Percentiles rank a stretch among this genome's conserved stretches.
These are phyloP conservation scores for Prunella vulgaris DNA, from an alignment of 257 asterid genomes.

Conservation along the genomic window DNA sequence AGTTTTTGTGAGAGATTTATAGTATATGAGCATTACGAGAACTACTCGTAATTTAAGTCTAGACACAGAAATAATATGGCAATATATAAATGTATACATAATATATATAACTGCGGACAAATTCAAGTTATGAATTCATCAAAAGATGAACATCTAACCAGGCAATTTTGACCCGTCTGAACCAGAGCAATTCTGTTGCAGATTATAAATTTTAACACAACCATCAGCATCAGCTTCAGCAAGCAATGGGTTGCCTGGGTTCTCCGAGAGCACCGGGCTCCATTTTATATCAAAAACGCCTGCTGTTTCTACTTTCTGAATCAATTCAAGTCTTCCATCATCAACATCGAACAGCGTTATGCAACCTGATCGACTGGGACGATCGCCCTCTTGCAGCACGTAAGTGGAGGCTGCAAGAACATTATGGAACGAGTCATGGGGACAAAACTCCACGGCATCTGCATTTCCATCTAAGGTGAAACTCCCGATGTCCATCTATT, in stretches of 20 bases:
- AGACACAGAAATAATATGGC: neutral
- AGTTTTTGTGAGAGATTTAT: neutral
- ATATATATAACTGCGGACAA: neutral
- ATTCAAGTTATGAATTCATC: neutral
- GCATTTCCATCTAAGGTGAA: slow-evolving; percentile 75
- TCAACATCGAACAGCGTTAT: slow-evolving; percentile 67
- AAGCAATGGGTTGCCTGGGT: slow-evolving; percentile 48
- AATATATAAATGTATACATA: neutral
- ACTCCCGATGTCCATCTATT: slow-evolving; percentile 62
- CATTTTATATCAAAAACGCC: slow-evolving; percentile 90
- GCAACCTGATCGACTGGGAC: slow-evolving; percentile 70
- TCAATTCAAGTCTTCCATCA: slow-evolving; percentile 45
- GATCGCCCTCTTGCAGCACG: slow-evolving; percentile 82
- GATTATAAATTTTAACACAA: slow-evolving; percentile 48
- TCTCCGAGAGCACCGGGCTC: slow-evolving; percentile 42
- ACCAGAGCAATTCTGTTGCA: slow-evolving; percentile 27
- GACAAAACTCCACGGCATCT: slow-evolving; percentile 95
- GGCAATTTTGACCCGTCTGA: slow-evolving; percentile 25
- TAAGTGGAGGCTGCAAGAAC: slow-evolving; percentile 92
- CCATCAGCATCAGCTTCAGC: slow-evolving; percentile 99
- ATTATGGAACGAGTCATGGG: slow-evolving; percentile 49
- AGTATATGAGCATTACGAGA: neutral
- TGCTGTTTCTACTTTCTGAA: slow-evolving; percentile 51
- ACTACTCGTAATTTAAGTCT: neutral
- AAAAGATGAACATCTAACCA: slow-evolving; percentile 33